These are phyloP conservation scores for Neoascochyta sp. DNA, from an alignment of 2,329 filamentous ascomycete species.

Conservation along the genomic window DNA sequence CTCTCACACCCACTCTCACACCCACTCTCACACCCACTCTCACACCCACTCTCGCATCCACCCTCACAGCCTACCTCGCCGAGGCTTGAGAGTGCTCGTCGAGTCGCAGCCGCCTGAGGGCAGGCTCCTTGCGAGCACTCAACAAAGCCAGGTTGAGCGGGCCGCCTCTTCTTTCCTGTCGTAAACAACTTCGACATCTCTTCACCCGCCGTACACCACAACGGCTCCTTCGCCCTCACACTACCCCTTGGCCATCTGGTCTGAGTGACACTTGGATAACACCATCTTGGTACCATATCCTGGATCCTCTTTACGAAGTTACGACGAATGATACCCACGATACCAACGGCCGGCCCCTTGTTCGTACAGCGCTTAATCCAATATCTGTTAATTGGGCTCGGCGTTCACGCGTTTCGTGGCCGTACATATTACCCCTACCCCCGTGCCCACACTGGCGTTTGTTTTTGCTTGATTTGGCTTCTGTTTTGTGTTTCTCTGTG, in stretches of 20 bases:
- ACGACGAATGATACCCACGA: slow-evolving; percentile 40
- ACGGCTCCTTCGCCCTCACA: too few species aligned
- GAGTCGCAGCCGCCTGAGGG: slow-evolving; percentile 6
- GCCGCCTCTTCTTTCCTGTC: too few species aligned
- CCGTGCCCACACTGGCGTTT: slow-evolving; percentile 14
- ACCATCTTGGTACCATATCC: slow-evolving; percentile 14
- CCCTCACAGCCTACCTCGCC: too few species aligned
- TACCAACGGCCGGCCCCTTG: slow-evolving; percentile 24
- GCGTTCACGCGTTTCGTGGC: slow-evolving; percentile 15
- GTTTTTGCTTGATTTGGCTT: slow-evolving; percentile 1
- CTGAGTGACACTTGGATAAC: slow-evolving; percentile 9
- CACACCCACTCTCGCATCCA: too few species aligned
- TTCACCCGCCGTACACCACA: too few species aligned
- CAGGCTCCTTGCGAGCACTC: slow-evolving; percentile 4
- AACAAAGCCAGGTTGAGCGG: slow-evolving; percentile 5
- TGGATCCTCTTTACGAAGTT: slow-evolving; percentile 30
- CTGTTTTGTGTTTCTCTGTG: slow-evolving; percentile 3
- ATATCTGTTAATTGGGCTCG: slow-evolving; percentile 16
- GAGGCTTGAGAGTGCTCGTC: slow-evolving; percentile 7
- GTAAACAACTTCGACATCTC: too few species aligned
- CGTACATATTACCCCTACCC: slow-evolving; percentile 12
- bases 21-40: too few species aligned
- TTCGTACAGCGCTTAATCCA: slow-evolving; percentile 22
- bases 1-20: too few species aligned
- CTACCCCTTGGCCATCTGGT: too few species aligned